Percentiles rank a stretch among this genome's conserved stretches.
These are phyloP conservation scores for Crithidia fasciculata DNA, from an alignment of 208 protist species.

Conservation along the genomic window DNA sequence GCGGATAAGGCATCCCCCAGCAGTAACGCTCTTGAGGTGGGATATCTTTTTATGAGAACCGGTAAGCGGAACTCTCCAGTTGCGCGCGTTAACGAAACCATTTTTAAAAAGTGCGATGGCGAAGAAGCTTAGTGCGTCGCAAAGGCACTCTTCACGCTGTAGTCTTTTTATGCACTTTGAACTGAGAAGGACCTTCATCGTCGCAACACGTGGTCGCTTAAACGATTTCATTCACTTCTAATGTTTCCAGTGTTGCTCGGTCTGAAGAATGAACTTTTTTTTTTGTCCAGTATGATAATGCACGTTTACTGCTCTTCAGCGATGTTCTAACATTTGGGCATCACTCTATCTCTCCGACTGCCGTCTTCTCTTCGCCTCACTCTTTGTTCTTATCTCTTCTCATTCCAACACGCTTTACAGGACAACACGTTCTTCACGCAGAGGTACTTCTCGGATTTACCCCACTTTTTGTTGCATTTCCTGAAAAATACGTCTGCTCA, in stretches of 20 bases:
- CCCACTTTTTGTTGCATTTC: background rate
- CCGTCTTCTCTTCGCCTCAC: background rate
- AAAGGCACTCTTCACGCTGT: background rate
- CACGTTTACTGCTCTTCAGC: background rate
- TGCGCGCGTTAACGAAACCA: background rate
- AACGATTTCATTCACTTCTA: background rate
- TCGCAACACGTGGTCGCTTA: background rate
- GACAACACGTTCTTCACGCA: too few relatives aligned
- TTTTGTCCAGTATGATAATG: background rate
- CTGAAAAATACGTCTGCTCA: background rate
- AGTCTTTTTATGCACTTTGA: background rate
- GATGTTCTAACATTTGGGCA: background rate
- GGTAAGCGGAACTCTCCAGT: conserved; percentile 4
- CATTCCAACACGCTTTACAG: too few relatives aligned
- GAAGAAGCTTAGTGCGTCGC: background rate
- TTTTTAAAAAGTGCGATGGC: background rate
- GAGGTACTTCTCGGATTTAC: too few relatives aligned
- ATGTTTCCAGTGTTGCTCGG: background rate
- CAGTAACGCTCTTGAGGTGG: too few relatives aligned
- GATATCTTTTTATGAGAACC: background rate
- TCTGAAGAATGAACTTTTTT: background rate
- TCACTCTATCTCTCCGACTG: background rate
- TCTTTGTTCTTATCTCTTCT: too few relatives aligned
- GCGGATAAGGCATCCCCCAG: too few relatives aligned
- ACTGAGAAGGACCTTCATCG: background rate